Percentiles rank a stretch among this genome's conserved stretches.
Conservation (phyloP, 2,329 filamentous ascomycete species). For the Claviceps fusiformis region DNA sequence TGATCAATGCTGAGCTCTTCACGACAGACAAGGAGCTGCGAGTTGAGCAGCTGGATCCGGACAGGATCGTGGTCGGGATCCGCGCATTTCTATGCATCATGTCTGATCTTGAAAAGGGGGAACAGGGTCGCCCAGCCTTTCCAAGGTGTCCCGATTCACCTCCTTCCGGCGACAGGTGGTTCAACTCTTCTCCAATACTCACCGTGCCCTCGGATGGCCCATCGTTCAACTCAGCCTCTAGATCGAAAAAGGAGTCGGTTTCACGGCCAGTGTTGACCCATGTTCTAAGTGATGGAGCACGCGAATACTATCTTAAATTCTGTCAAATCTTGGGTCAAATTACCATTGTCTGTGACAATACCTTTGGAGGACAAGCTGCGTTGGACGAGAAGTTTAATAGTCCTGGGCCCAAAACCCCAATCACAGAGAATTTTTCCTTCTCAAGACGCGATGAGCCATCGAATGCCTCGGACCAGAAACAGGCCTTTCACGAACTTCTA, state of each 20-base stretch:
- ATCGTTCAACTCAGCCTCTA: constrained; percentile 12
- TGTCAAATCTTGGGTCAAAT: constrained; percentile 94
- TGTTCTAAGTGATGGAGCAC: constrained; percentile 59
- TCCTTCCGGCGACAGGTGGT: constrained; percentile 27
- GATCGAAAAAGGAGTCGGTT: constrained; percentile 45
- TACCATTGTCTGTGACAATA: constrained; percentile 89
- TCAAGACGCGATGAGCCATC: constrained; percentile 66
- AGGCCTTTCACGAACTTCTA: constrained; percentile 88
- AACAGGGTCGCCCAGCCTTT: constrained; percentile 67
- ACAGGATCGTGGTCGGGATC: constrained; percentile 95
- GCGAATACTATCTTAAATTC: constrained; percentile 79
- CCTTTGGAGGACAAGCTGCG: constrained; percentile 90
- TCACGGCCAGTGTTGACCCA: constrained; percentile 50
- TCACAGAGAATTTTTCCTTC: constrained; percentile 89
- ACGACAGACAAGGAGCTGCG: constrained; percentile 60
- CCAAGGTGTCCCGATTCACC: constrained; percentile 49
- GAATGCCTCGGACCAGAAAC: constrained; percentile 65
- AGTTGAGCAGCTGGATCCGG: constrained; percentile 87
- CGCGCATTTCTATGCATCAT: constrained; percentile 87
- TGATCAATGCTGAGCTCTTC: constrained; percentile 89
- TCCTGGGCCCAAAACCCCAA: constrained; percentile 82
- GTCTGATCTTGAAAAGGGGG: constrained; percentile 77
- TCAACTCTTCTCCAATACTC: constrained; percentile 39
- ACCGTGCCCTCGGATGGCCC: constrained; percentile 20
- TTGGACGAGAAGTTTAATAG: constrained; percentile 89